These are phyloP conservation scores for Penstemon barbatus DNA, from an alignment of 257 asterid species.

Conservation along the genomic window DNA sequence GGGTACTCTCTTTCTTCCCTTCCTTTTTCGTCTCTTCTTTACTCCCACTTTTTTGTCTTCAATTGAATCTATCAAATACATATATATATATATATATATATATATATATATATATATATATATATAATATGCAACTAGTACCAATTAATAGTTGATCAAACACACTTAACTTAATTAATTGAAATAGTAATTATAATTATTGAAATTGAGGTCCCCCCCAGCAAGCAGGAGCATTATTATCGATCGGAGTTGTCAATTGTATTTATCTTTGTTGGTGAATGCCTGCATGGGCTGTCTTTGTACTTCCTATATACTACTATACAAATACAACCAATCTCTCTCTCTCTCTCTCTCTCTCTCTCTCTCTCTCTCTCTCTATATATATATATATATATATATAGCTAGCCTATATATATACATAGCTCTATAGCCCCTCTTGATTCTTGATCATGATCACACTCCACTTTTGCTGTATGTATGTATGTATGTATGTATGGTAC, in stretches of 20 bases:
- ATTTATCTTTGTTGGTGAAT: slow-evolving; percentile 23
- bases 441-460: too few species aligned
- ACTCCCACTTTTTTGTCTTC: slow-evolving; percentile 13
- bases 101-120: too few species aligned
- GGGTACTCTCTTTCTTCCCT: background rate
- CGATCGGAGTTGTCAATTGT: background rate
- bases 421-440: too few species aligned
- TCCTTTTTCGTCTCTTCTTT: background rate
- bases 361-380: too few species aligned
- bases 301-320: slow-evolving; percentile 15
- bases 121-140: too few species aligned
- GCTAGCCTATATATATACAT: too few species aligned
- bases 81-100: too few species aligned
- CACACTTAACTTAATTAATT: background rate
- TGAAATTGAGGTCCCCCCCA: slow-evolving; percentile 18
- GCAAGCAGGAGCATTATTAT: background rate
- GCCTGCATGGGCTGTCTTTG: slow-evolving; percentile 24
- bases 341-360: too few species aligned
- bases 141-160: background rate
- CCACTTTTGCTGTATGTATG: too few species aligned
- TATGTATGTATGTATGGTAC: too few species aligned
- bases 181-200: background rate
- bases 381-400: too few species aligned
- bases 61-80: too few species aligned
- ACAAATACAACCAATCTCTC: background rate